Percentiles rank a stretch among this genome's conserved stretches.
These are phyloP conservation scores for Hypoxylon crocopeplum DNA, from an alignment of 495 filamentous ascomycete genomes.

Conservation along the genomic window DNA sequence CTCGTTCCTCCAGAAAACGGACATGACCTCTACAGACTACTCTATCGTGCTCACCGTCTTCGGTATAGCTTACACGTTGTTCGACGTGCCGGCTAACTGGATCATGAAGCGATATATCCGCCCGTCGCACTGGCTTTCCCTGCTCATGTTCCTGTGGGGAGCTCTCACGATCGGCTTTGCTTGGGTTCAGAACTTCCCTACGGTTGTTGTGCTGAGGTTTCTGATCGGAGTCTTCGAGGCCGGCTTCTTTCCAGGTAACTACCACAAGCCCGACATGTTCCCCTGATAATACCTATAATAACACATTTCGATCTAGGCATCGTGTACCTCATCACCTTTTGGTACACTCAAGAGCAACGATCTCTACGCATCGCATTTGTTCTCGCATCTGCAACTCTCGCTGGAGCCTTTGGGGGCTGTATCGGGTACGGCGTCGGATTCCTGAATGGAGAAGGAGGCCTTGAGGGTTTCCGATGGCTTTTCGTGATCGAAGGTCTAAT, in stretches of 20 bases:
- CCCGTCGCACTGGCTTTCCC: slow-evolving; percentile 28
- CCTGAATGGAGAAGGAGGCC: slow-evolving; percentile 17
- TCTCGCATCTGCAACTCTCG: slow-evolving; percentile 55
- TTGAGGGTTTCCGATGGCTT: slow-evolving; percentile 38
- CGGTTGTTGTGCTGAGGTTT: slow-evolving; percentile 27
- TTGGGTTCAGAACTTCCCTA: slow-evolving; percentile 30
- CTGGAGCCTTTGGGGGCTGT: slow-evolving; percentile 56
- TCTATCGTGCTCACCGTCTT: slow-evolving; percentile 71
- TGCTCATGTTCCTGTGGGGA: slow-evolving; percentile 30
- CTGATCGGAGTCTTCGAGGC: slow-evolving; percentile 42
- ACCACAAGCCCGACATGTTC: no score
- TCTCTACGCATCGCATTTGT: slow-evolving; percentile 54
- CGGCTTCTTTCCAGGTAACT: slow-evolving; percentile 51
- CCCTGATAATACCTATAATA: no score
- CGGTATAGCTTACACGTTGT: slow-evolving; percentile 60
- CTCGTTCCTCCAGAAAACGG: slow-evolving; percentile 26
- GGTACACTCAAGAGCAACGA: slow-evolving; percentile 58
- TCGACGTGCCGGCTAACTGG: slow-evolving; percentile 33
- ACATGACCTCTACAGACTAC: slow-evolving; percentile 28
- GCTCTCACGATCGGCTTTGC: slow-evolving; percentile 35
- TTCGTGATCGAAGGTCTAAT: slow-evolving; percentile 33
- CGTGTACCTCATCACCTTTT: slow-evolving; percentile 55
- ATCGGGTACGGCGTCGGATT: slow-evolving; percentile 44
- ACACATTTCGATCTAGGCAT: slow-evolving; percentile 35
- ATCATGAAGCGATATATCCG: slow-evolving; percentile 34